Evolutionary conservation across 2,329 filamentous ascomycete species (phyloP).

Genomic region (Hypoxylon rubiginosum): DNA sequence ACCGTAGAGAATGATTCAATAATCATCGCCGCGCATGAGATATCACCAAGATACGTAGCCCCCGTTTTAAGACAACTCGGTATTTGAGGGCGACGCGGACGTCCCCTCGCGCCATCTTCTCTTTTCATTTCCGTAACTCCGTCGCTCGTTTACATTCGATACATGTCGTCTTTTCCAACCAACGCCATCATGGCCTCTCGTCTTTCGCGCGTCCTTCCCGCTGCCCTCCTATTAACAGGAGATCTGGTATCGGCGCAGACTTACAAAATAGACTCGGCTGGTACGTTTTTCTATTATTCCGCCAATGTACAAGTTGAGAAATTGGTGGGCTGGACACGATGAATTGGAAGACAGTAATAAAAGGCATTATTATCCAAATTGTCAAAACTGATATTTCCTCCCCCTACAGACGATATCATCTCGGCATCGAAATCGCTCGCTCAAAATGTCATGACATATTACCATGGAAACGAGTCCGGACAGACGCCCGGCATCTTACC

Average conservation of each 20-base stretch:
- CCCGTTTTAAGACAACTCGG: conserved; percentile 3
- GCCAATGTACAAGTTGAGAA: not conserved
- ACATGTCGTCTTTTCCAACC: conserved; percentile 5
- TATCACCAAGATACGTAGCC: conserved; percentile 5
- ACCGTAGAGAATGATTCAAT: conserved; percentile 1
- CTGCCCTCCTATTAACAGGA: conserved; percentile 20
- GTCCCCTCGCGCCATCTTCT: conserved; percentile 12
- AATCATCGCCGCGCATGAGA: not conserved
- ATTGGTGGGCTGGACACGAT: not conserved
- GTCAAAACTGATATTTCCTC: conserved; percentile 26
- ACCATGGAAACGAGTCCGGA: conserved; percentile 52
- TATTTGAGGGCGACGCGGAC: conserved; percentile 12
- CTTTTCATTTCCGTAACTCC: conserved; percentile 23
- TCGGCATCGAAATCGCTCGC: conserved; percentile 50
- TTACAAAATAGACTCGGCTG: conserved; percentile 44
- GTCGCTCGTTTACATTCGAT: conserved; percentile 35
- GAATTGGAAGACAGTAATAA: not conserved
- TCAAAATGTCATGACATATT: conserved; percentile 51
- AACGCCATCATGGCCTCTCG: conserved; percentile 22
- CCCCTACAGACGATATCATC: conserved; percentile 65
- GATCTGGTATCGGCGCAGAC: conserved; percentile 29
- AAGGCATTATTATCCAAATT: not conserved
- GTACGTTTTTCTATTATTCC: conserved; percentile 33
- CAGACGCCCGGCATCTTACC: conserved; percentile 52
- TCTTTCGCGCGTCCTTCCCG: conserved; percentile 20